These are phyloP conservation scores for Calonectria multiphialidica DNA, from an alignment of 2,329 filamentous ascomycete species.

Conservation along the genomic window DNA sequence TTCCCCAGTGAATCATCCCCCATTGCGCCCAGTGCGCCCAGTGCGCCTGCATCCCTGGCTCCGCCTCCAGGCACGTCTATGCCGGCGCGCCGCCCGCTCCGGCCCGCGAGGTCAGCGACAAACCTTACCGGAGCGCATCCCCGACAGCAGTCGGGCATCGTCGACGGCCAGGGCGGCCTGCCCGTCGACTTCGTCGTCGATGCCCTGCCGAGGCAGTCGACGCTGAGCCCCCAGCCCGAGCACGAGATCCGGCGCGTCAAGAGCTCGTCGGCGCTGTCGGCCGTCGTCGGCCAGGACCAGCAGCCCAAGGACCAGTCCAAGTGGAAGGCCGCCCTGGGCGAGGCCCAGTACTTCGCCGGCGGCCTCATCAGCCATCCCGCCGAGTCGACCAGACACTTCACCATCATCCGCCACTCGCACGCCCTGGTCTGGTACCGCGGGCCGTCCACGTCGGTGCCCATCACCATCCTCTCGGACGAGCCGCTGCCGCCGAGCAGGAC, in stretches of 20 bases:
- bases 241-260: conserved; percentile 46
- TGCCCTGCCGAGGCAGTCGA: conserved; percentile 31
- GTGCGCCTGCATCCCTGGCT: conserved; percentile 20
- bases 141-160: conserved; percentile 36
- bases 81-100: conserved; percentile 34
- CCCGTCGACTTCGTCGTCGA: conserved; percentile 43
- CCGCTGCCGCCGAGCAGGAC: conserved; percentile 69
- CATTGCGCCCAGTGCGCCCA: too few relatives aligned
- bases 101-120: conserved; percentile 42
- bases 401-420: conserved; percentile 74
- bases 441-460: conserved; percentile 70
- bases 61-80: too few relatives aligned
- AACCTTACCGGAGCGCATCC: conserved; percentile 39
- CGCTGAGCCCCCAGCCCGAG: conserved; percentile 24
- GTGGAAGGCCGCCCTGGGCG: conserved; percentile 64
- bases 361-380: conserved; percentile 73
- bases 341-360: conserved; percentile 74
- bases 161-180: conserved; percentile 30
- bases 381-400: conserved; percentile 75
- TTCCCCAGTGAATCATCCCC: too few relatives aligned
- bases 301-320: conserved; percentile 40
- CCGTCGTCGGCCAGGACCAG: conserved; percentile 16
- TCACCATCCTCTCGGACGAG: conserved; percentile 73
- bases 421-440: conserved; percentile 76
- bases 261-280: conserved; percentile 48